phyloP scores from a whole-genome alignment of 441 rosid genomes.

The Populus hybrid region DNA sequence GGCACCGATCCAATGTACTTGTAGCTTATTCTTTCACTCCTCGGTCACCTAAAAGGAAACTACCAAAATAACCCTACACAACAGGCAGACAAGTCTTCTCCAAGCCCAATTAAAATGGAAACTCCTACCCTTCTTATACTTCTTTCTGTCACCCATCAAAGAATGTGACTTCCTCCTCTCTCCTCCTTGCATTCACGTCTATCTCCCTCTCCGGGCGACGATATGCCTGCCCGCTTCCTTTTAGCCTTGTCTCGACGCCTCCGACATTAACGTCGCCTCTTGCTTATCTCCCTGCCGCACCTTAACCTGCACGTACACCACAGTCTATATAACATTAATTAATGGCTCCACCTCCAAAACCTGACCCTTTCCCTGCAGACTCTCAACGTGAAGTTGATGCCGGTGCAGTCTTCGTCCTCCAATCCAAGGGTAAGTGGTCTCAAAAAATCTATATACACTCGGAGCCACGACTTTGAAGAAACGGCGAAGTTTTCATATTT shows the following conservation, averaged over 20 bases:
- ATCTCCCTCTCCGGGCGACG: too few species aligned
- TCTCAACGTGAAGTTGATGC: conserved; percentile 50
- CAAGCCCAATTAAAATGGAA: too few species aligned
- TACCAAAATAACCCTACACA: background rate
- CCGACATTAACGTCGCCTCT: too few species aligned
- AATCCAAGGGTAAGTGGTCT: conserved; percentile 56
- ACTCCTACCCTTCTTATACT: too few species aligned
- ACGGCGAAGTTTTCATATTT: background rate
- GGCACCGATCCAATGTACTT: too few species aligned
- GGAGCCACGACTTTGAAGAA: background rate
- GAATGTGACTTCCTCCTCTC: too few species aligned
- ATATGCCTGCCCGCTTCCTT: background rate
- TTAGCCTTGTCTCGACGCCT: background rate
- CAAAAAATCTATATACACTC: background rate
- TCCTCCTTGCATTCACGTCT: too few species aligned
- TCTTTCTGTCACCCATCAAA: background rate
- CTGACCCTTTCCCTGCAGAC: conserved; percentile 27
- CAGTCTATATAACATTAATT: background rate
- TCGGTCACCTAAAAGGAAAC: background rate
- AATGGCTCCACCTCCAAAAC: conserved; percentile 46
- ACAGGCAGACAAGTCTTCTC: background rate
- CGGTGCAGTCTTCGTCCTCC: conserved; percentile 89
- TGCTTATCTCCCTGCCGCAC: background rate
- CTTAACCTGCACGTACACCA: background rate
- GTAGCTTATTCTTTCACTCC: background rate